Percentiles rank a stretch among this genome's conserved stretches.
These are phyloP conservation scores for Pseudogymnoascus sp. DNA, from an alignment of 2,329 filamentous ascomycete species.

Conservation along the genomic window DNA sequence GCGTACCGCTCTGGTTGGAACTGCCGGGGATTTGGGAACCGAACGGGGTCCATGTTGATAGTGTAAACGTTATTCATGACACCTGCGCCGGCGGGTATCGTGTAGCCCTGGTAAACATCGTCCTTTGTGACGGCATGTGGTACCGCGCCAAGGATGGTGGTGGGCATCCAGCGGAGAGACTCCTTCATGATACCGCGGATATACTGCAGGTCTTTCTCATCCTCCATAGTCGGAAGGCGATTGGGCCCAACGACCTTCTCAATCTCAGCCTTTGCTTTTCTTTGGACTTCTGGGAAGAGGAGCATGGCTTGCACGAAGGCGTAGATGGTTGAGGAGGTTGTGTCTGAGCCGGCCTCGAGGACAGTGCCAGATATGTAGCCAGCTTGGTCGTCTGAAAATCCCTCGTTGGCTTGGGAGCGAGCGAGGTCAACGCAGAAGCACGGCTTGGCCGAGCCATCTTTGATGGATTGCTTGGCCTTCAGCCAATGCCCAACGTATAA, in stretches of 20 bases:
- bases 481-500: slow-evolving; percentile 36
- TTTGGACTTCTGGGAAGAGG: slow-evolving; percentile 28
- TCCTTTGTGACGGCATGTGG: slow-evolving; percentile 36
- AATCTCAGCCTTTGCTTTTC: slow-evolving; percentile 33
- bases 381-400: background rate
- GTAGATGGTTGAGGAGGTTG: slow-evolving; percentile 26
- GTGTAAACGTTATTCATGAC: slow-evolving; percentile 33
- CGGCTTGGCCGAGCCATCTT: slow-evolving; percentile 8
- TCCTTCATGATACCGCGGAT: slow-evolving; percentile 38
- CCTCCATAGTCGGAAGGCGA: slow-evolving; percentile 31
- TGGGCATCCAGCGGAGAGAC: slow-evolving; percentile 38
- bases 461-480: slow-evolving; percentile 29
- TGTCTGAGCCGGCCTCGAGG: slow-evolving; percentile 30
- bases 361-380: slow-evolving; percentile 16
- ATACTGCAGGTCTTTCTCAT: slow-evolving; percentile 37
- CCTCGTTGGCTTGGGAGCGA: background rate
- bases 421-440: background rate
- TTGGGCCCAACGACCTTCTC: slow-evolving; percentile 34
- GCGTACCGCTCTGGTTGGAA: slow-evolving; percentile 36
- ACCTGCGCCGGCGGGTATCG: slow-evolving; percentile 37
- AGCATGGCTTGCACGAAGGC: slow-evolving; percentile 34
- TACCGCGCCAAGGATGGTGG: slow-evolving; percentile 28
- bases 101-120: slow-evolving; percentile 35
- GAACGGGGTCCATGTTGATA: slow-evolving; percentile 38
- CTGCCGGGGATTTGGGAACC: slow-evolving; percentile 32